phyloP scores from a whole-genome alignment of 2,329 filamentous ascomycete species.

The Dactylellina drechsleri region DNA sequence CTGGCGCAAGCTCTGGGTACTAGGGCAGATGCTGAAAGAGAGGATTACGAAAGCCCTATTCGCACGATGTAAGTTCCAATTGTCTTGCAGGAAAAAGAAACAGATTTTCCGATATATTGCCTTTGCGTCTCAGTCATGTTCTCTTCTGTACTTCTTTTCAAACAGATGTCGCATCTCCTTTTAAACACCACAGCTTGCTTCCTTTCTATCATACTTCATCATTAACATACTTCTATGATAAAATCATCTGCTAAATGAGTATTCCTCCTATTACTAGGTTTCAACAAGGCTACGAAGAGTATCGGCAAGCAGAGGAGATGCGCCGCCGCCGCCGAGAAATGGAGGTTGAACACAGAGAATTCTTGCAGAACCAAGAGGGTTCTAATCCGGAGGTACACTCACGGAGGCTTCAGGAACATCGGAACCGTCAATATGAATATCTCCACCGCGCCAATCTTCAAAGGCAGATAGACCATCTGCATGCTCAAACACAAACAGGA shows the following conservation, averaged over 20 bases:
- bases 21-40: constrained; percentile 40
- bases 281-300: constrained; percentile 25
- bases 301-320: constrained; percentile 26
- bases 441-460: constrained; percentile 39
- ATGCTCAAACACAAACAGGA: constrained; percentile 18
- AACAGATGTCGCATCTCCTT: not conserved
- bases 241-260: not conserved
- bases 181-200: not conserved
- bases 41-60: constrained; percentile 50
- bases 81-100: too few relatives aligned
- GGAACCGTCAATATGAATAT: constrained; percentile 40
- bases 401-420: constrained; percentile 41
- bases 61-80: constrained; percentile 41
- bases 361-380: constrained; percentile 22
- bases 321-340: constrained; percentile 25
- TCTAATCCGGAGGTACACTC: constrained; percentile 28
- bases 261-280: constrained; percentile 8
- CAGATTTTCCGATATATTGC: not conserved
- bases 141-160: not conserved
- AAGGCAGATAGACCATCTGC: constrained; percentile 34
- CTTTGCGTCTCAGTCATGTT: not conserved
- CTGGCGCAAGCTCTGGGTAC: constrained; percentile 25
- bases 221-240: not conserved
- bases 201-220: not conserved
- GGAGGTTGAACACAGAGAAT: constrained; percentile 44